phyloP scores from a whole-genome alignment of 306 rosid species.

The Lagenaria siceraria region DNA sequence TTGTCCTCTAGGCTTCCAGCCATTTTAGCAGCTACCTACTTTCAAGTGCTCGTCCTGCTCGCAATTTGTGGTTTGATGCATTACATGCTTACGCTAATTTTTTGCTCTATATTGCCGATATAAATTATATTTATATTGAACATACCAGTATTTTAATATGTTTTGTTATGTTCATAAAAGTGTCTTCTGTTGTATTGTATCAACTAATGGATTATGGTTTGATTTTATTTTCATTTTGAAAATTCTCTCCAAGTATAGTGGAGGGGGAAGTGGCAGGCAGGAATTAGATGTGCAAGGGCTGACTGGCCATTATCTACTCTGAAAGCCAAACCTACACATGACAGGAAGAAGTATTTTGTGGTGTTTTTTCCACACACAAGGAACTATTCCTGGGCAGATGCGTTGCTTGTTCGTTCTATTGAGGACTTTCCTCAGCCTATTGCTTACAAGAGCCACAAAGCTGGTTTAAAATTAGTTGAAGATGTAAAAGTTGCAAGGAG shows the following conservation, averaged over 20 bases:
- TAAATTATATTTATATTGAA: background rate
- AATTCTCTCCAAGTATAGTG: constrained; percentile 41
- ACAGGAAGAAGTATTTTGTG: constrained; percentile 80
- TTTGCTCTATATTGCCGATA: background rate
- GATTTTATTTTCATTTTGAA: background rate
- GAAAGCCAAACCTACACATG: constrained; percentile 95
- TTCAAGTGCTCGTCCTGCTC: background rate
- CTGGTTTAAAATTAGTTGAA: constrained; percentile 64
- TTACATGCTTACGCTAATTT: background rate
- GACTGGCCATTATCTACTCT: constrained; percentile 93
- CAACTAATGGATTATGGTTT: background rate
- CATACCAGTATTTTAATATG: background rate
- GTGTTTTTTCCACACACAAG: constrained; percentile 85
- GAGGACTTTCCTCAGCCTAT: constrained; percentile 74
- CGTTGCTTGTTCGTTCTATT: constrained; percentile 65
- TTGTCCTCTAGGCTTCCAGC: background rate
- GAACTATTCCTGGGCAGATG: constrained; percentile 93
- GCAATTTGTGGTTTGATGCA: background rate
- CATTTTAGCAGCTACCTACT: background rate
- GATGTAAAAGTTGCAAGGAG: constrained; percentile 72
- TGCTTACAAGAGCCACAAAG: constrained; percentile 63
- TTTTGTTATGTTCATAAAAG: background rate
- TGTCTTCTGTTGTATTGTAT: background rate
- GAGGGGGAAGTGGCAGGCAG: constrained; percentile 99
- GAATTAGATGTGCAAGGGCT: constrained; percentile 86